Evolutionary conservation across 805 yeast species (phyloP).

Genomic region (Starmerella khaoyaiensis): DNA sequence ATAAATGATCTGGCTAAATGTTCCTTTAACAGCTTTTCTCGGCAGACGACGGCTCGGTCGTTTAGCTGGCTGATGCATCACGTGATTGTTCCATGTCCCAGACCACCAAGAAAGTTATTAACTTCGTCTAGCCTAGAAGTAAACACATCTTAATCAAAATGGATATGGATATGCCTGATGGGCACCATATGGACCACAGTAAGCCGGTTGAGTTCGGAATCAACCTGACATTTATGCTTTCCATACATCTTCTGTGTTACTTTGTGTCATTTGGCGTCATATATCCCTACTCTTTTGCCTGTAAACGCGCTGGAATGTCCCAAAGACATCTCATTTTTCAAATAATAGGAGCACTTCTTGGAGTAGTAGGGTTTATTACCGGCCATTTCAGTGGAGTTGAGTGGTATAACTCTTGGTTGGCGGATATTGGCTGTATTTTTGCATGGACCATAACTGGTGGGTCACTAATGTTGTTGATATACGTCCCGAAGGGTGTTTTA

Average conservation of each 20-base stretch:
- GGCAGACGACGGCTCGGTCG: too few relatives aligned
- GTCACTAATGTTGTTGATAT: constrained; percentile 30
- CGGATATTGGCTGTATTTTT: constrained; percentile 26
- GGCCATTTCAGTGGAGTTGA: constrained; percentile 30
- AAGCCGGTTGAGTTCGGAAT: constrained; percentile 16
- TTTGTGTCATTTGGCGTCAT: constrained; percentile 30
- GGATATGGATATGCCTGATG: constrained; percentile 10
- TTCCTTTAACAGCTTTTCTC: too few relatives aligned
- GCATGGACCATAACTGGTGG: constrained; percentile 26
- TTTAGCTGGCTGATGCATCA: too few relatives aligned
- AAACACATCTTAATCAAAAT: constrained; percentile 10
- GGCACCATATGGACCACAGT: constrained; percentile 13
- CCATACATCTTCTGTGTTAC: constrained; percentile 28
- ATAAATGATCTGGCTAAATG: too few relatives aligned
- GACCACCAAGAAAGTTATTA: too few relatives aligned
- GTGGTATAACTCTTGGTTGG: constrained; percentile 28
- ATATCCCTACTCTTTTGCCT: constrained; percentile 32
- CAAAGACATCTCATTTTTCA: constrained; percentile 31
- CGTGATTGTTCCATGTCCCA: too few relatives aligned
- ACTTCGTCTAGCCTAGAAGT: background rate
- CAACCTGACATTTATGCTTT: constrained; percentile 15
- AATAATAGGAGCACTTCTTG: constrained; percentile 26
- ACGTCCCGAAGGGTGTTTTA: constrained; percentile 28
- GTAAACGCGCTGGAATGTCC: constrained; percentile 29
- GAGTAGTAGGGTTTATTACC: constrained; percentile 30